These are phyloP conservation scores for Jaminaea rosea DNA, from an alignment of 1,284 basidiomycete species.

Conservation along the genomic window DNA sequence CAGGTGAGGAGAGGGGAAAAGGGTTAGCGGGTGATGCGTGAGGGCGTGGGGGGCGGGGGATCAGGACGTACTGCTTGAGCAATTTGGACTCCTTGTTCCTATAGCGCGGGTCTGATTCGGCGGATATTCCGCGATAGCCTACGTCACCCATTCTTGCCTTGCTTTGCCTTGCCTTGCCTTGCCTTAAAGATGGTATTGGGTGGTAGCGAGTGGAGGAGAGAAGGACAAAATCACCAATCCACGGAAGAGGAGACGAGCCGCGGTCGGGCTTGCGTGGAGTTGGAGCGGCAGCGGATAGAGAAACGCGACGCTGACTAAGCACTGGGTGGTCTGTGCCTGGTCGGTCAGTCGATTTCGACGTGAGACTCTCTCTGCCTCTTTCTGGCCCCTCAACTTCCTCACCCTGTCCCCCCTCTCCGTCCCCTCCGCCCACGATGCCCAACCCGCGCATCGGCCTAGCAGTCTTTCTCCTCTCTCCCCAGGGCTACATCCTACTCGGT, in stretches of 20 bases:
- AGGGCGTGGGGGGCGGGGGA: background rate
- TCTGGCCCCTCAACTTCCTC: no score
- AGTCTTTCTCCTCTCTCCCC: slow-evolving; percentile 32
- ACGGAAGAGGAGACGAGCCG: background rate
- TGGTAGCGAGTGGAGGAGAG: no score
- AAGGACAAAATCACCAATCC: no score
- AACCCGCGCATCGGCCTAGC: slow-evolving; percentile 41
- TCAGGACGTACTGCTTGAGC: background rate
- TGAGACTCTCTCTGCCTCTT: no score
- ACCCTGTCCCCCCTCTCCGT: no score
- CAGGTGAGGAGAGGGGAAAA: background rate
- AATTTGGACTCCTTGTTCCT: slow-evolving; percentile 2
- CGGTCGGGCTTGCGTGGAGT: background rate
- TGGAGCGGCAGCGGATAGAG: background rate
- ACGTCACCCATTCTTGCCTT: slow-evolving; percentile 5
- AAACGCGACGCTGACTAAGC: no score
- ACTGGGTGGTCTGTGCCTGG: no score
- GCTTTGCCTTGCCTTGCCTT: no score
- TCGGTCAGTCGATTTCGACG: no score
- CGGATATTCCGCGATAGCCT: slow-evolving; percentile 1
- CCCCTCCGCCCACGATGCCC: no score
- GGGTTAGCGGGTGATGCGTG: background rate
- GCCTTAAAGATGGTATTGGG: background rate
- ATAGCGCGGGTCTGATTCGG: background rate
- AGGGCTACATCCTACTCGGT: slow-evolving; percentile 31